Base-by-base conservation (phyloP, 805 yeast genomes). In the Starmerella cellae region DNA sequence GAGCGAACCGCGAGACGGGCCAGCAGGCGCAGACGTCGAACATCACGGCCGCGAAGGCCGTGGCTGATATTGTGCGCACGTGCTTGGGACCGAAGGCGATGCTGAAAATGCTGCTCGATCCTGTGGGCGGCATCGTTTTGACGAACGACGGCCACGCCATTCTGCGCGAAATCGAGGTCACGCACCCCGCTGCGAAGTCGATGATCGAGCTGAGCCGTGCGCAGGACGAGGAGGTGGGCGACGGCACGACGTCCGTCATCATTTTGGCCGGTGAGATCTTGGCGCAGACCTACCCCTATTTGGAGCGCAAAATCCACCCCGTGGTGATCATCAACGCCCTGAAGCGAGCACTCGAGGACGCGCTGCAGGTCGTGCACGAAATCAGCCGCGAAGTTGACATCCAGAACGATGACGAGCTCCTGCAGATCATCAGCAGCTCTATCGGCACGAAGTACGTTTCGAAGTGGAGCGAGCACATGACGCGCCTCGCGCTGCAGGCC, bases 71-170 rank as follows among this genome's bases (percentile, higher is more conserved):
- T 58, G 84, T 91, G 55, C 75, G 98, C 62, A 91, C 98, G 21
- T 91, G 99, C 71, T 70, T 91, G 47, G 99, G 99, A 17, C 99
- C 99, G 41, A 88, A 88, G 62, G 98, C 98, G 28, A 91, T 91
- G 98, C 74, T 91, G 48, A 91, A 91, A 67, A 88, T 91, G 97
- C 70, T 91, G 42, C 69, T 91, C 50, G 99, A 91, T 60, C 99
- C 99, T 44, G 80, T 81, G 77, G 71, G 71, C 18, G 98, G 98
- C 26, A 82, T 91, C 52, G 96, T 88, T 14, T 70, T 91, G 50
- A 91, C 99, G 44, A 91, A 91, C 64, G 99, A 91, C 62, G 99
- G 99, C 13, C 98, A 91, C 64, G 98, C 99, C 16, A 91, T 91
- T 53, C 69, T 91, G 54, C 75, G 99, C 59, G 99, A 91, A 61